Evolutionary conservation across 2,329 filamentous ascomycete species (phyloP).

Genomic region (Fonsecaea pedrosoi): DNA sequence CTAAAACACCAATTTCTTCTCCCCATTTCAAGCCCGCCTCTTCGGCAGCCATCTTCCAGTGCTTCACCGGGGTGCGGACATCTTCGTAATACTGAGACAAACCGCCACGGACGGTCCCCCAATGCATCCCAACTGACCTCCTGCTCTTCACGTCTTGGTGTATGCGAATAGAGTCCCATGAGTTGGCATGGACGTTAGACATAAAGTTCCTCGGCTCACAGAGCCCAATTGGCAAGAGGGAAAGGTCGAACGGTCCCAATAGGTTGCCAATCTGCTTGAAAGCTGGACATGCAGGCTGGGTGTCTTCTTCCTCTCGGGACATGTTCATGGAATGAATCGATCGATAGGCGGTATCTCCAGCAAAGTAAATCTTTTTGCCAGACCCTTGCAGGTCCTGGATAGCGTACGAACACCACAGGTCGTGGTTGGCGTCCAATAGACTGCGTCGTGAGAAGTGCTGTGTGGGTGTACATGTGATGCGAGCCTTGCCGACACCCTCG

Average conservation of each 20-base stretch:
- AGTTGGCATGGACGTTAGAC: conserved; percentile 55
- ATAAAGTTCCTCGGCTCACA: conserved; percentile 55
- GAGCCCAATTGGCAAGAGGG: conserved; percentile 58
- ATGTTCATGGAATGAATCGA: conserved; percentile 38
- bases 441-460: conserved; percentile 57
- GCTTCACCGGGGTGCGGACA: conserved; percentile 55
- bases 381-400: conserved; percentile 42
- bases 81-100: conserved; percentile 57
- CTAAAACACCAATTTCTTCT: conserved; percentile 49
- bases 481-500: conserved; percentile 46
- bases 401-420: conserved; percentile 59
- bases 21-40: conserved; percentile 50
- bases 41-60: conserved; percentile 55
- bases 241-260: conserved; percentile 58
- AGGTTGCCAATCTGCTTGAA: conserved; percentile 56
- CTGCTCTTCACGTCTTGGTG: conserved; percentile 56
- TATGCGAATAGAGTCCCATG: conserved; percentile 57
- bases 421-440: conserved; percentile 48
- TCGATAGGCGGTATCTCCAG: conserved; percentile 60
- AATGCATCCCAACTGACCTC: conserved; percentile 61
- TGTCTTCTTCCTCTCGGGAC: conserved; percentile 40
- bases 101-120: conserved; percentile 49
- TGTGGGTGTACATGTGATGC: conserved; percentile 55
- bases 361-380: conserved; percentile 45
- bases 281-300: conserved; percentile 54